phyloP scores from a whole-genome alignment of 2,329 filamentous ascomycete genomes.

The Aspergillus melleus region DNA sequence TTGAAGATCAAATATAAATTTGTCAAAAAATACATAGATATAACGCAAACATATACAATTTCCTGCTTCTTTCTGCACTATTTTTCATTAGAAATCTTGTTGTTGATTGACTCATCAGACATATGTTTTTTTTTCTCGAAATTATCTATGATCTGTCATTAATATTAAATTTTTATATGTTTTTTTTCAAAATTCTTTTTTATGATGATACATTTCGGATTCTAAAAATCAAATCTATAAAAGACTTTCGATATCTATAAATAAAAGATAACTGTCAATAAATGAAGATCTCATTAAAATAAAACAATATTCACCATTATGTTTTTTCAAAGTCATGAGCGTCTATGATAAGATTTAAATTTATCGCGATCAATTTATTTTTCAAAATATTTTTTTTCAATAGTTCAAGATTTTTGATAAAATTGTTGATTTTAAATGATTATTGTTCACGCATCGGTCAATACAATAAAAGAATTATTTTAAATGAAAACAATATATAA shows the following conservation, averaged over 20 bases:
- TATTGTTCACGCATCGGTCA: conserved; percentile 1
- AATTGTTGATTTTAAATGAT: background rate
- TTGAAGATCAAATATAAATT: conserved; percentile 7
- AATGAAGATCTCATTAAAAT: background rate
- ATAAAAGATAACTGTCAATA: background rate
- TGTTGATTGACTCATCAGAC: background rate
- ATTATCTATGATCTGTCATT: background rate
- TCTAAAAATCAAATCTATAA: background rate
- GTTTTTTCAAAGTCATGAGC: background rate
- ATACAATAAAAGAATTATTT: background rate
- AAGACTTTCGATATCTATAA: background rate
- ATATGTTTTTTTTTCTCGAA: background rate
- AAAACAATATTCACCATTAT: background rate
- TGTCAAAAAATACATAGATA: conserved; percentile 4
- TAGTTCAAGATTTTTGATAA: background rate
- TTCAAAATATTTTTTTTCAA: background rate
- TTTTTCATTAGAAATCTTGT: background rate
- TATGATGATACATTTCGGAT: background rate
- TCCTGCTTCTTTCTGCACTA: background rate
- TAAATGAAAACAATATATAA: background rate
- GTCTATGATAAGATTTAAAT: background rate
- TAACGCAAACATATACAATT: conserved; percentile 4
- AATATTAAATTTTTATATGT: background rate
- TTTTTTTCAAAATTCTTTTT: background rate
- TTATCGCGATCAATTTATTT: background rate